Percentiles rank a stretch among this genome's conserved stretches.
Evolutionary conservation across 129 eudicot species (phyloP).

Genomic region (Saposhnikovia divaricata): DNA sequence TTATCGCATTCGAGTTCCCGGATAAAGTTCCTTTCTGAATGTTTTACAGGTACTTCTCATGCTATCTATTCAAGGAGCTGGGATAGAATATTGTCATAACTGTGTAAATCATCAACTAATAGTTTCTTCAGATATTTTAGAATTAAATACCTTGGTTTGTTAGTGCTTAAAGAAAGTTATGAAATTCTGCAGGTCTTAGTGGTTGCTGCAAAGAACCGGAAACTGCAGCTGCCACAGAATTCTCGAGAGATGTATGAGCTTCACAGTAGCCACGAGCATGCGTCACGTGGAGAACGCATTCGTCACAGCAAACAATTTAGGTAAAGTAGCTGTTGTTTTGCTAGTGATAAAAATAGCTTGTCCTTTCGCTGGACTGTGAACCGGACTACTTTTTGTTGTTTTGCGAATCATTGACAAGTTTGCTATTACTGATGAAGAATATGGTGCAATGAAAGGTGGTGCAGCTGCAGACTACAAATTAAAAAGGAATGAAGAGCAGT

Average conservation of each 20-base stretch:
- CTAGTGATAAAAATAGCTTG: not conserved
- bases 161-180: not conserved
- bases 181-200: not conserved
- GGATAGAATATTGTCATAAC: too few species aligned
- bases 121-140: too few species aligned
- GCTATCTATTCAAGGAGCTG: not conserved
- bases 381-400: not conserved
- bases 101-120: not conserved
- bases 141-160: too few species aligned
- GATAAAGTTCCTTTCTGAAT: constrained; percentile 6
- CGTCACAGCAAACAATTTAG: constrained; percentile 10
- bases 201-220: constrained; percentile 1
- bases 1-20: constrained; percentile 9
- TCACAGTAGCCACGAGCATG: not conserved
- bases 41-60: constrained; percentile 1
- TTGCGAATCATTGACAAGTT: not conserved
- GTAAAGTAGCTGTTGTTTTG: not conserved
- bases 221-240: constrained; percentile 3
- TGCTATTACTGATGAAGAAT: too few species aligned
- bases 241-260: constrained; percentile 2
- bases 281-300: not conserved
- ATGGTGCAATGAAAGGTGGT: too few species aligned
- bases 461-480: too few species aligned
- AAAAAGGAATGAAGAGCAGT: too few species aligned
- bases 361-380: not conserved